Evolutionary conservation across 2,329 filamentous ascomycete species (phyloP).

Genomic region (Diaporthe sp.): DNA sequence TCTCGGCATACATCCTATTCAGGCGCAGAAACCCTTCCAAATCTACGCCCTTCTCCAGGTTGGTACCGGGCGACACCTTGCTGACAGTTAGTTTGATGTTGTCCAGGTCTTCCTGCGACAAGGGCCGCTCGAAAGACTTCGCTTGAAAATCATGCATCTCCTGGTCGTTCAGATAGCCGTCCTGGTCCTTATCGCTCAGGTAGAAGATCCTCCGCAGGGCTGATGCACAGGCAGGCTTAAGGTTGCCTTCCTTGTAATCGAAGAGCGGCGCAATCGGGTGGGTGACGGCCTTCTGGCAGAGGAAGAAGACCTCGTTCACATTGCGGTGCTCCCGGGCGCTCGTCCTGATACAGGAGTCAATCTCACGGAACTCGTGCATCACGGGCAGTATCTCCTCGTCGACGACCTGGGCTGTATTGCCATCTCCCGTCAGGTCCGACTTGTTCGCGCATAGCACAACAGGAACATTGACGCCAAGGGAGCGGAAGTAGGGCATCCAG

Average conservation of each 20-base stretch:
- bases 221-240: slow-evolving; percentile 91
- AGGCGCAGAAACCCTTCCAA: slow-evolving; percentile 87
- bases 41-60: slow-evolving; percentile 81
- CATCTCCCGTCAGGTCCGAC: slow-evolving; percentile 85
- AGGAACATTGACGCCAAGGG: slow-evolving; percentile 97
- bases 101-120: slow-evolving; percentile 84
- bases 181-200: slow-evolving; percentile 95
- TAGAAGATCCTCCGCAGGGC: slow-evolving; percentile 94
- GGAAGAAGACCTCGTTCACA: slow-evolving; percentile 96
- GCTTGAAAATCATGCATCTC: slow-evolving; percentile 93
- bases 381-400: slow-evolving; percentile 98
- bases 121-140: slow-evolving; percentile 91
- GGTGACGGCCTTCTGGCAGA: slow-evolving; percentile 98
- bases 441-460: slow-evolving; percentile 98
- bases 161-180: slow-evolving; percentile 89
- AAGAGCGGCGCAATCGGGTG: slow-evolving; percentile 97
- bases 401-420: slow-evolving; percentile 85
- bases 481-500: slow-evolving; percentile 98
- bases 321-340: slow-evolving; percentile 94
- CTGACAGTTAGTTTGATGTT: slow-evolving; percentile 93
- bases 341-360: slow-evolving; percentile 96
- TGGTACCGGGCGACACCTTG: slow-evolving; percentile 74
- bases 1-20: slow-evolving; percentile 97
- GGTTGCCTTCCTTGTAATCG: slow-evolving; percentile 89
- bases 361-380: slow-evolving; percentile 99